phyloP scores from a whole-genome alignment of 345 rosid genomes.

The Eucalyptus virginea region DNA sequence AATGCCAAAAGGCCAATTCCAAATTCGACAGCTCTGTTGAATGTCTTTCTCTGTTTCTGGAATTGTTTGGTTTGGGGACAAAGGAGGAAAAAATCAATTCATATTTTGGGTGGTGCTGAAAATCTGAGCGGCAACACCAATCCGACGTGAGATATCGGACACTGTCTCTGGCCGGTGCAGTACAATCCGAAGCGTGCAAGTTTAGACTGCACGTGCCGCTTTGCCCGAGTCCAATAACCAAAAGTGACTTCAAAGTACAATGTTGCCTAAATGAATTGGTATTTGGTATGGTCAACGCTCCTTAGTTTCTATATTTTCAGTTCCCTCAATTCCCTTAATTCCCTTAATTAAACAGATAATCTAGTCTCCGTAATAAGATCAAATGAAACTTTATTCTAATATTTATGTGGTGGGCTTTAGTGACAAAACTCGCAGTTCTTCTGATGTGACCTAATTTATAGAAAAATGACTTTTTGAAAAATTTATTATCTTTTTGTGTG shows the following conservation, averaged over 20 bases:
- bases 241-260: background rate
- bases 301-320: background rate
- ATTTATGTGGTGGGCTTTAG: background rate
- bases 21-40: background rate
- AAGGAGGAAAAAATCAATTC: background rate
- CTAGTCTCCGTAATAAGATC: background rate
- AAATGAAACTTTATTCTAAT: too few species aligned
- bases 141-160: background rate
- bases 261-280: background rate
- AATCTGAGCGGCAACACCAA: background rate
- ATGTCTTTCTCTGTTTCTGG: background rate
- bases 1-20: background rate
- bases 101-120: background rate
- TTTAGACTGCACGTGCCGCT: background rate
- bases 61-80: background rate
- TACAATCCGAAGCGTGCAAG: background rate
- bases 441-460: background rate
- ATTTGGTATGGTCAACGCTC: background rate
- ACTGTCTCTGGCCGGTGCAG: background rate
- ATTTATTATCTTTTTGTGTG: too few species aligned
- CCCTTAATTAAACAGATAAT: background rate
- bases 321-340: background rate
- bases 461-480: too few species aligned
- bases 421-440: accelerated
- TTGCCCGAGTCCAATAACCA: background rate